Evolutionary conservation across 768 basidiomycete species (phyloP), one percentile per base, ranked within the genome.

Genomic region (Trametes coccinea): DNA sequence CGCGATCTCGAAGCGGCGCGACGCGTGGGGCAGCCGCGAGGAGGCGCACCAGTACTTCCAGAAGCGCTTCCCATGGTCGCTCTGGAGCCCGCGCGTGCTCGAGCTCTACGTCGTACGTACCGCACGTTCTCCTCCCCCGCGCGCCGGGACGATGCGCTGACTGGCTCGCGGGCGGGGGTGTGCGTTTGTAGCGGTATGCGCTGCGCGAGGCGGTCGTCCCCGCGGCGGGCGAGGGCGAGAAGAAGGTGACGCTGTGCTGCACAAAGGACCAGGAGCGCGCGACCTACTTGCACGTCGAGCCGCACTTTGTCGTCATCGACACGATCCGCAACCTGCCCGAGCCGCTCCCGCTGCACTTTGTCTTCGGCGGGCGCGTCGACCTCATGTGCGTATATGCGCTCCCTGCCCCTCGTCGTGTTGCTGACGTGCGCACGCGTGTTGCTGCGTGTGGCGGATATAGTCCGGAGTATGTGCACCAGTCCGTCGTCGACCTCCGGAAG

Each of bases 271-370:
- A 60, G 10, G 60, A 66, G 61, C 50, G 54, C 9, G 9, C 34
- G 10, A 39, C 54, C 11, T 62, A 59, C 40, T 4, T 17, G 31
- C 50, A 60, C 5, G 48, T 37, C 50, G 65, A 56, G 40, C 33
- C 45, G 22, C 50, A 66, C 65, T 59, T 30, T 55, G 6, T 27
- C 58, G 65, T 56, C 31, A 33, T 53, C 49, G 65, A 66, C 16
- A 46, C 48, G 11, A 41, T 66, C 37, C 47, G 14, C 16, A 17
- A 49, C 34, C 61, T 66, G 45, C 53, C 56, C 37, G 39, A 49
- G 8, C 4, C 53, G 2, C 40, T 62, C 5, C 41, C 41, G 8
- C 10, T 43, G 13, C 41, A 66, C 44, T 56, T 17, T 45, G 53
- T 66, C 31, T 52, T 56, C 41, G 65, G 65, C 22, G 58, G 53